These are phyloP conservation scores for Eremochloa ophiuroides DNA, from an alignment of 176 grass and related monocot species.

Conservation along the genomic window DNA sequence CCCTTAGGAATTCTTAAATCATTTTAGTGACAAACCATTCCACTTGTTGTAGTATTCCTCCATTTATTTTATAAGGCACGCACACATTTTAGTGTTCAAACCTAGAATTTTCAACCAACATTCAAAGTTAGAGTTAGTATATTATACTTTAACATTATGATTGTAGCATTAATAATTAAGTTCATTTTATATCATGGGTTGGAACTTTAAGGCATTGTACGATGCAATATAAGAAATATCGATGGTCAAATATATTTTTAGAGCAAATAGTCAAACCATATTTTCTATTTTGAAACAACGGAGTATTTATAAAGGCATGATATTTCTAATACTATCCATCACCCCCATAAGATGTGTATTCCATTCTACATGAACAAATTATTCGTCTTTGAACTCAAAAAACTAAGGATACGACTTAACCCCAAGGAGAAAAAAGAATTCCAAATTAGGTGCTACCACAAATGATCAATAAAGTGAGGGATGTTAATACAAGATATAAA, in stretches of 20 bases:
- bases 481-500: no score
- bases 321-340: background rate
- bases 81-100: background rate
- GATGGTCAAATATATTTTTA: background rate
- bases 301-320: background rate
- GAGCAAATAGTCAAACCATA: background rate
- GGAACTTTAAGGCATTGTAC: background rate
- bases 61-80: background rate
- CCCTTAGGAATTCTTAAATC: no score
- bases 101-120: background rate
- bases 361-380: background rate
- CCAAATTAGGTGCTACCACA: background rate
- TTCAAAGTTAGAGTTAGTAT: background rate
- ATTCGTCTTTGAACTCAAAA: background rate
- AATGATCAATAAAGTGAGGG: background rate
- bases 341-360: background rate
- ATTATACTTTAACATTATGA: background rate
- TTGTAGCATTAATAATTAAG: background rate
- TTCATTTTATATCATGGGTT: background rate
- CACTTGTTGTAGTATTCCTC: background rate
- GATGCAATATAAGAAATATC: background rate
- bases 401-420: background rate
- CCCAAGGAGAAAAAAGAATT: background rate
- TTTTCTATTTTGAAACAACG: background rate
- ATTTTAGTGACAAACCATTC: background rate